Evolutionary conservation across 1,284 basidiomycete species (phyloP).

Genomic region (Chalciporus sp.): DNA sequence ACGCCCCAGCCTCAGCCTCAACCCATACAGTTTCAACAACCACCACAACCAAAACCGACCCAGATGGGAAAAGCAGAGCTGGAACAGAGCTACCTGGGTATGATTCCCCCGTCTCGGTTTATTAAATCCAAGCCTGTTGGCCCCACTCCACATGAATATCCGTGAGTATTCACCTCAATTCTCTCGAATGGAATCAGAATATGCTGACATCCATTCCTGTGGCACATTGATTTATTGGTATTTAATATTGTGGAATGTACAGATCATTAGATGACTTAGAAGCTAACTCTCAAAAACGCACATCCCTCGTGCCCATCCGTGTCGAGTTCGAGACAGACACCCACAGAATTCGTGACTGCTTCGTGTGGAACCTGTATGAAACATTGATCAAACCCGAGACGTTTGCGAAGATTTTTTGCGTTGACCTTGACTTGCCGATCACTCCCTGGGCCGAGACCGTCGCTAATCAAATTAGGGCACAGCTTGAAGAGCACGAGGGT

Average conservation of each 20-base stretch:
- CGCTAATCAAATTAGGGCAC: conserved; percentile 84
- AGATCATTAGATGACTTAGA: conserved; percentile 72
- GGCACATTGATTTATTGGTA: conserved; percentile 11
- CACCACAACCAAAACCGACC: conserved; percentile 28
- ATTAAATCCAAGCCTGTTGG: conserved; percentile 64
- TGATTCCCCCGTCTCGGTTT: conserved; percentile 80
- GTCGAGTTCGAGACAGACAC: conserved; percentile 94
- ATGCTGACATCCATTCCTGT: conserved; percentile 21
- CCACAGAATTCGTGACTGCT: conserved; percentile 90
- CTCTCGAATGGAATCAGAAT: conserved; percentile 12
- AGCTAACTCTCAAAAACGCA: conserved; percentile 61
- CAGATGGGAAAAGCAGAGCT: conserved; percentile 56
- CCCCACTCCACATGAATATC: conserved; percentile 68
- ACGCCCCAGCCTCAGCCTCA: conserved; percentile 35
- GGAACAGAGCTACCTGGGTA: conserved; percentile 88
- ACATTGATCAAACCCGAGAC: conserved; percentile 77
- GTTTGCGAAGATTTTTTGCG: conserved; percentile 87
- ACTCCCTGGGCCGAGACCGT: conserved; percentile 76
- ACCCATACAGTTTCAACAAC: conserved; percentile 25
- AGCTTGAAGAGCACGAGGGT: conserved; percentile 86
- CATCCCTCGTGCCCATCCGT: conserved; percentile 86
- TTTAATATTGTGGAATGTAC: conserved; percentile 21
- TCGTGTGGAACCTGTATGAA: conserved; percentile 95
- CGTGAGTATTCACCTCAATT: conserved; percentile 50
- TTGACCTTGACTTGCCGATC: conserved; percentile 80